Conservation (phyloP, 352 stramenopile genomes). For the Blastocystis hominis region DNA sequence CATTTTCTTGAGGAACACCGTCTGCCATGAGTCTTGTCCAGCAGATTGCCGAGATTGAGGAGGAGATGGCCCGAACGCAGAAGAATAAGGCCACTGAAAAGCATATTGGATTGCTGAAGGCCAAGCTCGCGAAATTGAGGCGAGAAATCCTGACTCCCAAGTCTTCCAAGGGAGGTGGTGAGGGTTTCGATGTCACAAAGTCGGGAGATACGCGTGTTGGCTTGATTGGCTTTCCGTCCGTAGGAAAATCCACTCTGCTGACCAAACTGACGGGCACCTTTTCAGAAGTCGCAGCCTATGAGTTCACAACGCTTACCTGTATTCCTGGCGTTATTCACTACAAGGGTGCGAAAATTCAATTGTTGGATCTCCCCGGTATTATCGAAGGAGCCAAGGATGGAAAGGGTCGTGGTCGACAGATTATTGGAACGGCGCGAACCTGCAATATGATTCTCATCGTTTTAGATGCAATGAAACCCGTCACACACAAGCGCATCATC, state of each 20-base stretch:
- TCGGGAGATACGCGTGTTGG: conserved; percentile 88
- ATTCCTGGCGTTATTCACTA: conserved; percentile 95
- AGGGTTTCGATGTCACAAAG: conserved; percentile 81
- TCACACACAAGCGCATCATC: conserved; percentile 95
- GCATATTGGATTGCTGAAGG: conserved; percentile 91
- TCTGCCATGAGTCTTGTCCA: conserved; percentile 56
- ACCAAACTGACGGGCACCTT: conserved; percentile 89
- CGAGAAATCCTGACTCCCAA: conserved; percentile 44
- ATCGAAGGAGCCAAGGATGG: conserved; percentile 96
- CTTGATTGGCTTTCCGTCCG: conserved; percentile 92
- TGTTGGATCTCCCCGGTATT: conserved; percentile 82
- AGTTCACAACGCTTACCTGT: conserved; percentile 97
- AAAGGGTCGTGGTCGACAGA: conserved; percentile 86
- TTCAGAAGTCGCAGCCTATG: conserved; percentile 85
- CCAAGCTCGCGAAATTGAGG: conserved; percentile 86
- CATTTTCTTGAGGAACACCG: not conserved
- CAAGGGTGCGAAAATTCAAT: conserved; percentile 76
- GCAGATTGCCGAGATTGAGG: conserved; percentile 57
- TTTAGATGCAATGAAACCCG: conserved; percentile 85
- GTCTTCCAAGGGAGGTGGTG: conserved; percentile 64
- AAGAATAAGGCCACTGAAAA: conserved; percentile 99
- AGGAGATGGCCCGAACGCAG: conserved; percentile 66
- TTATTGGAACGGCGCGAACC: conserved; percentile 88
- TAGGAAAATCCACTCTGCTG: conserved; percentile 92
- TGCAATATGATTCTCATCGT: conserved; percentile 97